A percentile compares a stretch with the other conserved stretches of the same genome.
These are phyloP conservation scores for Crepidotus variabilis DNA, from an alignment of 768 basidiomycete species.

Conservation along the genomic window DNA sequence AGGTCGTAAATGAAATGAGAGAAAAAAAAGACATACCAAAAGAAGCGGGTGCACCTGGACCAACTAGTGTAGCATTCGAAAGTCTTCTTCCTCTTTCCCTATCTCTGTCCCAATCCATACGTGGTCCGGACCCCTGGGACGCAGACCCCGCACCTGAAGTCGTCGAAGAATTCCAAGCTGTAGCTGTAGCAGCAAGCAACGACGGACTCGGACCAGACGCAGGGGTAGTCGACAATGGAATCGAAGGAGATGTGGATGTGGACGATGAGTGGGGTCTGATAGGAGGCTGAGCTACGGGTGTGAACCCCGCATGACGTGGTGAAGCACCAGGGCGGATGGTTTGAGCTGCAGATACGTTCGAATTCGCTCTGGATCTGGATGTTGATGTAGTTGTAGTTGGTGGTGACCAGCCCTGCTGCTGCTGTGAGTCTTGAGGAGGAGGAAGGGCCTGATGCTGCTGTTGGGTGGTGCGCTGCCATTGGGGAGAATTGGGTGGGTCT, in stretches of 20 bases:
- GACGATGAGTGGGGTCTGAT: not conserved
- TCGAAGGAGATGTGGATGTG: no score
- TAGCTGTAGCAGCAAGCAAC: not conserved
- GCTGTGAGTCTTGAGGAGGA: not conserved
- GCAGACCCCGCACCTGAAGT: not conserved
- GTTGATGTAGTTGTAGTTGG: not conserved
- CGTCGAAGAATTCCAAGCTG: not conserved
- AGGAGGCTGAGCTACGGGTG: not conserved
- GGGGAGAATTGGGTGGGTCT: not conserved
- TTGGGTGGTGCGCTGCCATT: not conserved
- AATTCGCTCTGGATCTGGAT: not conserved
- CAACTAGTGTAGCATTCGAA: not conserved
- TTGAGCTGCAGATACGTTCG: no score
- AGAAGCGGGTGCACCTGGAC: not conserved
- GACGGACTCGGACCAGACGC: not conserved
- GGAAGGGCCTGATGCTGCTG: not conserved
- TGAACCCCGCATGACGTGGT: not conserved
- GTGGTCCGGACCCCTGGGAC: not conserved
- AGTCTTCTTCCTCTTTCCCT: constrained; percentile 2
- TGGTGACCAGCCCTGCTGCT: not conserved
- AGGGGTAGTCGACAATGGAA: no score
- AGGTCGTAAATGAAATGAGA: no score
- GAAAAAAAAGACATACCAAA: not conserved
- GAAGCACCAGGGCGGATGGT: not conserved
- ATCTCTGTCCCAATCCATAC: not conserved